phyloP scores from a whole-genome alignment of 2,329 filamentous ascomycete genomes.

The Alternaria sp. region DNA sequence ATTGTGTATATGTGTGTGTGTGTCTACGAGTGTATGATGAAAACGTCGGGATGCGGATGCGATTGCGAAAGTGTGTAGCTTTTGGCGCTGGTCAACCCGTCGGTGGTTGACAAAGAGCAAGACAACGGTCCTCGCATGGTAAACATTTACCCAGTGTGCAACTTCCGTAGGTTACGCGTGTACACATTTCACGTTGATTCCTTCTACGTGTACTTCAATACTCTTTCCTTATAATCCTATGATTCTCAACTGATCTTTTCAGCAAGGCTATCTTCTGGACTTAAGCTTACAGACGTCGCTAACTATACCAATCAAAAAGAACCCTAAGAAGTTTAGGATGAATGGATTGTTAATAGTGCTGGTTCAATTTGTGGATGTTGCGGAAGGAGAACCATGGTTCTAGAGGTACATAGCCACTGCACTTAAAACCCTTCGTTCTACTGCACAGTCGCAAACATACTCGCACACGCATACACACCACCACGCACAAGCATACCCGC shows the following conservation, averaged over 20 bases:
- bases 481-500: neutral
- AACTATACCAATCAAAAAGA: no score
- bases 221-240: no score
- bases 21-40: neutral
- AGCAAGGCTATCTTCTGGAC: no score
- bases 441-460: neutral
- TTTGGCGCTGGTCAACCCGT: no score
- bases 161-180: neutral
- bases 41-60: neutral
- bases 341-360: neutral
- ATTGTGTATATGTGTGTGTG: no score
- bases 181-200: no score
- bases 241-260: no score
- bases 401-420: neutral
- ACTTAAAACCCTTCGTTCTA: neutral
- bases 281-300: no score
- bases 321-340: neutral
- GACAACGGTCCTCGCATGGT: neutral
- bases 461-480: neutral
- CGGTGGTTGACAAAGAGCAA: neutral
- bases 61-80: no score
- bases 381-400: neutral
- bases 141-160: neutral
- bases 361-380: neutral
- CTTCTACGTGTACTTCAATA: no score